A percentile compares a stretch with the other conserved stretches of the same genome.
Evolutionary conservation across 345 rosid genomes (phyloP).

Genomic region (Eucalyptus coolabah): DNA sequence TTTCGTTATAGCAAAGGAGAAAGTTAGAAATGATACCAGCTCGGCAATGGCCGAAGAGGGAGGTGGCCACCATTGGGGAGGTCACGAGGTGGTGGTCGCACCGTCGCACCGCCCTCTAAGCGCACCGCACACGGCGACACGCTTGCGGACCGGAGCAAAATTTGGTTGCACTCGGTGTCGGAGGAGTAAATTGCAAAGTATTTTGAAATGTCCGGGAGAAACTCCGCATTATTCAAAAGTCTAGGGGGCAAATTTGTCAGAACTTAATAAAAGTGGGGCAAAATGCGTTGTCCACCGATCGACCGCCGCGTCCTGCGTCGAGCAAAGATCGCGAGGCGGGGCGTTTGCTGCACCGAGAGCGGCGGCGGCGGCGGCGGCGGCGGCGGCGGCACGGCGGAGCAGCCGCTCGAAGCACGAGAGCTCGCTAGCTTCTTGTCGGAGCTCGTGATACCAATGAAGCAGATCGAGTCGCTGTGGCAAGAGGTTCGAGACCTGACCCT

Average conservation of each 20-base stretch:
- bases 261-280: background rate
- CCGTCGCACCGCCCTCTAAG: background rate
- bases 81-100: background rate
- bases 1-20: accelerated
- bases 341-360: background rate
- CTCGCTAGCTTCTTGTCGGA: background rate
- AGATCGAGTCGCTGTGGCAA: constrained; percentile 40
- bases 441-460: background rate
- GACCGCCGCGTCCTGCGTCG: background rate
- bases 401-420: background rate
- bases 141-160: background rate
- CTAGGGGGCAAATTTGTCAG: background rate
- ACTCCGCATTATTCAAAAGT: background rate
- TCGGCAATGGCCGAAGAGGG: background rate
- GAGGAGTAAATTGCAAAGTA: background rate
- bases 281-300: background rate
- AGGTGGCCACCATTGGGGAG: background rate
- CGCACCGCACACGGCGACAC: background rate
- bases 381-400: background rate
- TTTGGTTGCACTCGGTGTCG: background rate
- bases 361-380: background rate
- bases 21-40: background rate
- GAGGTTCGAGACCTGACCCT: constrained; percentile 62
- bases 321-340: background rate
- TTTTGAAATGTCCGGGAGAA: background rate